Conservation (phyloP, 345 rosid genomes). For the Euphorbia peplus region DNA sequence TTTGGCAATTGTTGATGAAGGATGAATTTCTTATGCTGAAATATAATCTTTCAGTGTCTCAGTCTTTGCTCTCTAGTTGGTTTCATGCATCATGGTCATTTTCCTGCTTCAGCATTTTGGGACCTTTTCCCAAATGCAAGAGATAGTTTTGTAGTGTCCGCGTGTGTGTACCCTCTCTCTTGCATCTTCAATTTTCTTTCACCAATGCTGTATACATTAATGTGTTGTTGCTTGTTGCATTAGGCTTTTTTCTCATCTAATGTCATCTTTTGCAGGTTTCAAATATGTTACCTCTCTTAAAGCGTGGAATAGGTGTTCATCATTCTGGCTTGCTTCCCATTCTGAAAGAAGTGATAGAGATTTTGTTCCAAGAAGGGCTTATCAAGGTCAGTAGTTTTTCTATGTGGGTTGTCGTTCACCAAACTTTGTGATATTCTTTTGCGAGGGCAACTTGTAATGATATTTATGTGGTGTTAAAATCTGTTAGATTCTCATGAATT, state of each 20-base stretch:
- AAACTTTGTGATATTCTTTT: background rate
- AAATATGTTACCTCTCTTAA: slow-evolving; percentile 88
- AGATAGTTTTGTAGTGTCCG: background rate
- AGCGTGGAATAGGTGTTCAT: slow-evolving; percentile 98
- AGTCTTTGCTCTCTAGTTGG: background rate
- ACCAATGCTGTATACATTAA: background rate
- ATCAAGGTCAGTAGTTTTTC: slow-evolving; percentile 54
- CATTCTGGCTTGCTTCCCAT: slow-evolving; percentile 99
- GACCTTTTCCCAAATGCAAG: background rate
- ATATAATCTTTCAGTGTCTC: background rate
- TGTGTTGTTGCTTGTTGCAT: background rate
- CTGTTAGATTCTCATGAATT: background rate
- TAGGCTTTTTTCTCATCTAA: background rate
- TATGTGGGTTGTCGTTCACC: background rate
- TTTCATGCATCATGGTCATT: background rate
- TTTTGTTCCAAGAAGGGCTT: slow-evolving; percentile 95
- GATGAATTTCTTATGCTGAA: background rate
- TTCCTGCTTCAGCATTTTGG: background rate
- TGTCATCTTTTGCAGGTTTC: slow-evolving; percentile 53
- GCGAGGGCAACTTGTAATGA: background rate
- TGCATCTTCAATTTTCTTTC: background rate
- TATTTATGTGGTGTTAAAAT: background rate
- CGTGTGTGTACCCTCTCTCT: background rate
- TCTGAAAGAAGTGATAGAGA: slow-evolving; percentile 96
- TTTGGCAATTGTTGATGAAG: background rate